phyloP scores from a whole-genome alignment of 1,284 basidiomycete species.

The Malassezia globosa region DNA sequence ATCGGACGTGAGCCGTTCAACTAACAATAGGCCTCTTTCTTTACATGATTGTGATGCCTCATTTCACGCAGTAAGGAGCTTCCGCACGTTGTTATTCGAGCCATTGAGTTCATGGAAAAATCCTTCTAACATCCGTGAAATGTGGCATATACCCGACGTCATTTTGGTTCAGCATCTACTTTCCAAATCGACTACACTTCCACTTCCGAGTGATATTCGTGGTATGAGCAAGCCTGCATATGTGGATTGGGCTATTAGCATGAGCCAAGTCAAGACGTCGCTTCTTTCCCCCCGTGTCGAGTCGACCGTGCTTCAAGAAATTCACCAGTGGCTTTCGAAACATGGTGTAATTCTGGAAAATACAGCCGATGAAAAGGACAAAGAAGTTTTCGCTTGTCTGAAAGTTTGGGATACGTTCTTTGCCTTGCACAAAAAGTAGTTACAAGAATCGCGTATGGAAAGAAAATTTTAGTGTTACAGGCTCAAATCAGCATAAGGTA shows the following conservation, averaged over 20 bases:
- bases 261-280: neutral
- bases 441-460: neutral
- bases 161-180: conserved; percentile 2
- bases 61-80: neutral
- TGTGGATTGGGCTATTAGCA: conserved; percentile 3
- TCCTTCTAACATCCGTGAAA: neutral
- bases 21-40: neutral
- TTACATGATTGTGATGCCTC: conserved; percentile 1
- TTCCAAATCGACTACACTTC: neutral
- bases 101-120: neutral
- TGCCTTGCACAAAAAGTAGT: neutral
- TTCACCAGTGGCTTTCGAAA: conserved; percentile 1
- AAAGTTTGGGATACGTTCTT: neutral
- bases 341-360: neutral
- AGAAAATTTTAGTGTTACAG: neutral
- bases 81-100: conserved; percentile 3
- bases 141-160: neutral
- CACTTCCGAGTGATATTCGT: conserved; percentile 4
- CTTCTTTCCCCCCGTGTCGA: neutral
- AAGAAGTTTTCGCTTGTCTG: neutral
- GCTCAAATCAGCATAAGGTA: neutral
- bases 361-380: neutral
- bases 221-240: conserved; percentile 1
- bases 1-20: neutral
- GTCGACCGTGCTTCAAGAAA: neutral